Evolutionary conservation across 176 grass and related monocot genomes (phyloP).

Genomic region (Triticum aestivum): IWGSC_CS_RefSeq_v2.1 NC_057804.1:665550619-665551118

Average conservation of each 20-base stretch:
- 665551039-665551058: not conserved
- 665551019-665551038: not conserved
- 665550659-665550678: not conserved
- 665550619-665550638: not conserved
- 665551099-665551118: not conserved
- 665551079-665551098: not conserved
- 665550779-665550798: not conserved
- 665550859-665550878: not conserved
- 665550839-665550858: not conserved
- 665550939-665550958: not conserved
- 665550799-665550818: not conserved
- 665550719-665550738: not conserved
- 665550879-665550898: not conserved
- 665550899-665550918: not conserved
- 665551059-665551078: not conserved
- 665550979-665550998: not conserved
- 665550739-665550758: not conserved
- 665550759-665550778: not conserved
- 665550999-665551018: not conserved
- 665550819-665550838: not conserved
- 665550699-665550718: not conserved
- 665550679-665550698: not conserved
- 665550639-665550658: not conserved
- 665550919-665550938: not conserved
- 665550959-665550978: not conserved